Base-by-base conservation (phyloP, 257 asterid species). In the Schizonepeta tenuifolia region DNA sequence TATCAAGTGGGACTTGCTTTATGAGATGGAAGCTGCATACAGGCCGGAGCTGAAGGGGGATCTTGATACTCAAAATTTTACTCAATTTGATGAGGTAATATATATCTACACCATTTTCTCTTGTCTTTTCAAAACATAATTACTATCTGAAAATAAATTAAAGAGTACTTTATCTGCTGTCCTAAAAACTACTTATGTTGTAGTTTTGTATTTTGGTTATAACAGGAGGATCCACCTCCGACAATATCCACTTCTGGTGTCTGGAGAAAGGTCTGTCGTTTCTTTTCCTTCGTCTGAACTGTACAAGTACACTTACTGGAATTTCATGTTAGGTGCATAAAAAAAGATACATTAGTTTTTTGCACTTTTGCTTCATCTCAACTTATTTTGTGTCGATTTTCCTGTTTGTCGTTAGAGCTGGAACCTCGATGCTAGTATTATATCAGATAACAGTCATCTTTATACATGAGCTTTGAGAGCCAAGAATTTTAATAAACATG, bases 11-110 rank as follows among this genome's bases (percentile, higher is more conserved):
- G 93, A 87, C 78, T 81, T 65, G 70, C 90, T 91, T 72, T 91
- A 91, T 78, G 84, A 78, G 35, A 83, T 87, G 86, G 95, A 87
- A 47, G 96, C 96, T 58, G 95, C 96, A 69, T 91, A 83, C 65
- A 89, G 83, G 75, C 96, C 97, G n/a, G 93, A 86, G 78, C 83
- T 91, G 75, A 79, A 76, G 54, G 96, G 90, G 65, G 96, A 88
- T 62, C 95, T 91, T 60, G 97, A 91, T 62, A 89, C 96, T 53
- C 96, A 86, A 75, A 89, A 91, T 75, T 91, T 91, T 67, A 80
- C 85, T 79, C 82, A 80, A 77, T 89, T 86, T 35, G 96, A 91
- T 35, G 97, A 91, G 96, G 97, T 87, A 77, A 24, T 24, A 24
- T n/a, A 56, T 24, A 10, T 73, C 13, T 69, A 21, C 31, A 17